phyloP scores from a whole-genome alignment of 495 filamentous ascomycete genomes.

The Penicillium malachiteum region DNA sequence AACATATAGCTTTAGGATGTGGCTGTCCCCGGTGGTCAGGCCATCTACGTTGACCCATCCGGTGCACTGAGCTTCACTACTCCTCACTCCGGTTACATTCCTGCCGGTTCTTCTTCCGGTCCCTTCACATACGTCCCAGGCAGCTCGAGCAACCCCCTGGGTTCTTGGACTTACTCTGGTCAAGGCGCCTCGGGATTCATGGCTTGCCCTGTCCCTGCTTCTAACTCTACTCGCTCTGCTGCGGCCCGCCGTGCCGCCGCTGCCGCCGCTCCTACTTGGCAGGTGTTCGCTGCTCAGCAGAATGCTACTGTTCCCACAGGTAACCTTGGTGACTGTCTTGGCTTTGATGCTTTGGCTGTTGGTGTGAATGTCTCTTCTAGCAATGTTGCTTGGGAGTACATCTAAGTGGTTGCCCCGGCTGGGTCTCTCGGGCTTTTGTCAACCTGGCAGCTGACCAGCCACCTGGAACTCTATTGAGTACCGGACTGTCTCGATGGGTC shows the following conservation, averaged over 20 bases:
- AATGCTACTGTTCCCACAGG: slow-evolving; percentile 36
- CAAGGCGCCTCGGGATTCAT: slow-evolving; percentile 35
- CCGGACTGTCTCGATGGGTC: neutral
- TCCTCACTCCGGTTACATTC: slow-evolving; percentile 55
- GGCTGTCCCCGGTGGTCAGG: slow-evolving; percentile 61
- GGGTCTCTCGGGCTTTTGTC: no score
- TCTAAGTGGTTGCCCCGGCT: slow-evolving; percentile 15
- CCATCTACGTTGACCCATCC: slow-evolving; percentile 52
- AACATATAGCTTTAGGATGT: slow-evolving; percentile 36
- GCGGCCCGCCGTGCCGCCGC: slow-evolving; percentile 13
- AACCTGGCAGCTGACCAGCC: no score
- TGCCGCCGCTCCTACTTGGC: slow-evolving; percentile 20
- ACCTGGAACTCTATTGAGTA: no score
- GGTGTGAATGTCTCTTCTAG: slow-evolving; percentile 8
- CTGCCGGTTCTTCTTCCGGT: slow-evolving; percentile 43
- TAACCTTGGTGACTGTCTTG: slow-evolving; percentile 31
- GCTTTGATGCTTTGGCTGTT: slow-evolving; percentile 30
- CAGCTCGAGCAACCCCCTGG: slow-evolving; percentile 18
- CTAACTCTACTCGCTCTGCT: slow-evolving; percentile 9
- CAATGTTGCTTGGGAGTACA: slow-evolving; percentile 35
- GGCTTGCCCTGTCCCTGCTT: slow-evolving; percentile 29
- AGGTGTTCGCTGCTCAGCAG: slow-evolving; percentile 36
- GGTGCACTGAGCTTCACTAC: slow-evolving; percentile 56
- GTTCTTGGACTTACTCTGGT: slow-evolving; percentile 26
- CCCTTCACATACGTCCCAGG: slow-evolving; percentile 39